Evolutionary conservation across 2,329 filamentous ascomycete genomes (phyloP).

Genomic region (Aspergillus caelatus): DNA sequence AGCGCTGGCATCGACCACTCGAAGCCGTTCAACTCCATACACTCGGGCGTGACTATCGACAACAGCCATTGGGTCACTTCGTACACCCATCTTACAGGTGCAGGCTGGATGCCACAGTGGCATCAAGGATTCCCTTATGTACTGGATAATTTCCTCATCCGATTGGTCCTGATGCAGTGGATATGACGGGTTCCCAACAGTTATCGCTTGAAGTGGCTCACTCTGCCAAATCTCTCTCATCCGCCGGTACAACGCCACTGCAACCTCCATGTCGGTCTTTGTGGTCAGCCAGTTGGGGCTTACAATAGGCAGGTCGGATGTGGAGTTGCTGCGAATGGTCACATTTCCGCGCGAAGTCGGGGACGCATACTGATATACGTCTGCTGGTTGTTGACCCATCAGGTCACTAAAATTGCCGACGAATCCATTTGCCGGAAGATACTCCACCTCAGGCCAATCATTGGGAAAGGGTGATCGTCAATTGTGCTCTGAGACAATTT

Average conservation of each 20-base stretch:
- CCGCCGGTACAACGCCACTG: constrained; percentile 44
- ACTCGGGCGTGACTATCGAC: constrained; percentile 6
- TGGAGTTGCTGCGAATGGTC: constrained; percentile 37
- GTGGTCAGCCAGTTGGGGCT: constrained; percentile 49
- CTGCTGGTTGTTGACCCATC: constrained; percentile 17
- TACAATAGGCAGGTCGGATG: constrained; percentile 40
- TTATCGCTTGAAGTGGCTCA: background rate
- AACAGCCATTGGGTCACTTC: background rate
- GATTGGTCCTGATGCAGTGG: background rate
- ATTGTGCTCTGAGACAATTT: background rate
- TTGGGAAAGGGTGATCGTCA: background rate
- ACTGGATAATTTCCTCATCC: background rate
- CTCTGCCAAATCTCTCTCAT: constrained; percentile 36
- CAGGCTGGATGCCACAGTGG: constrained; percentile 6
- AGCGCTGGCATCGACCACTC: constrained; percentile 12
- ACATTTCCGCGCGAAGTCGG: constrained; percentile 50
- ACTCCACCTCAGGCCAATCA: constrained; percentile 18
- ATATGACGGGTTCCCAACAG: background rate
- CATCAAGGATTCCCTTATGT: background rate
- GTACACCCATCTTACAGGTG: constrained; percentile 8
- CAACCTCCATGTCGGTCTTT: constrained; percentile 45
- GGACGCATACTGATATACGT: constrained; percentile 34
- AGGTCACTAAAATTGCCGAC: constrained; percentile 2
- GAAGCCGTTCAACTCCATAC: constrained; percentile 4
- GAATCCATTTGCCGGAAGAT: background rate